Evolutionary conservation across 2,329 filamentous ascomycete species (phyloP).

Genomic region (Trichophyton rubrum): DNA sequence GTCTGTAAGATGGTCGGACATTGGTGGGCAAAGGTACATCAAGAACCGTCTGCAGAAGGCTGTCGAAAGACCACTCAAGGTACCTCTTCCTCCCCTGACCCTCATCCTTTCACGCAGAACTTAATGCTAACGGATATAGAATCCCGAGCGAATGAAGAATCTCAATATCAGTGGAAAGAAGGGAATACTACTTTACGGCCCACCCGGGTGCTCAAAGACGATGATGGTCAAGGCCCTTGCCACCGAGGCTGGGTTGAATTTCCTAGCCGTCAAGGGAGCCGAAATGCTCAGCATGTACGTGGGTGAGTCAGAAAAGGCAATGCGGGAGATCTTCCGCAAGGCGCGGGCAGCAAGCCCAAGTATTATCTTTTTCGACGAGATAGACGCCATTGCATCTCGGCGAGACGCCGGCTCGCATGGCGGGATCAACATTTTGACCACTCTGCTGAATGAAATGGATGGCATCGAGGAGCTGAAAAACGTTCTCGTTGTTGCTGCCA

Average conservation of each 20-base stretch:
- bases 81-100: slow-evolving; percentile 18
- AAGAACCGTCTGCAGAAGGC: slow-evolving; percentile 54
- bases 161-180: slow-evolving; percentile 53
- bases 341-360: slow-evolving; percentile 75
- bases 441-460: slow-evolving; percentile 88
- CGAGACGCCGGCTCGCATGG: slow-evolving; percentile 40
- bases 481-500: slow-evolving; percentile 79
- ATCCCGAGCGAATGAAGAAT: slow-evolving; percentile 39
- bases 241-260: slow-evolving; percentile 82
- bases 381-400: slow-evolving; percentile 66
- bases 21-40: slow-evolving; percentile 69
- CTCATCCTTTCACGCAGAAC: neutral
- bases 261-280: slow-evolving; percentile 85
- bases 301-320: slow-evolving; percentile 76
- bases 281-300: slow-evolving; percentile 96
- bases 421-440: slow-evolving; percentile 71
- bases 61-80: slow-evolving; percentile 46
- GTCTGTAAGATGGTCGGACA: slow-evolving; percentile 72
- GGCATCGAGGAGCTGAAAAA: slow-evolving; percentile 75
- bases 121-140: slow-evolving; percentile 19
- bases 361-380: slow-evolving; percentile 96
- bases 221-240: slow-evolving; percentile 82
- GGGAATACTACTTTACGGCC: slow-evolving; percentile 79
- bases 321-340: slow-evolving; percentile 74
- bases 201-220: slow-evolving; percentile 90